phyloP scores from a whole-genome alignment of 768 basidiomycete species.

The Phylloporus rhodoxanthus region DNA sequence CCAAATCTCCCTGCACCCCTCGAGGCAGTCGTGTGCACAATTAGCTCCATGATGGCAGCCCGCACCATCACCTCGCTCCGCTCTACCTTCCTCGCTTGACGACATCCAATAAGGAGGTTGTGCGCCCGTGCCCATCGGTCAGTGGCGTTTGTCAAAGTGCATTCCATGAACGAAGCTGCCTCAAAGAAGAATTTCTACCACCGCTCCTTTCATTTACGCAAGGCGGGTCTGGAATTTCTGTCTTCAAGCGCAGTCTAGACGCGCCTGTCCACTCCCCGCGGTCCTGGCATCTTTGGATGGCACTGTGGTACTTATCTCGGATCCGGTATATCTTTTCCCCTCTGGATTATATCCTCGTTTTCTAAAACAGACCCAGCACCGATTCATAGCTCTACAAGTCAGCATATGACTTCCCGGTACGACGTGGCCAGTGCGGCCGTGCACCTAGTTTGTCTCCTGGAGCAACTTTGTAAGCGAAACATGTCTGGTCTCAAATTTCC shows the following conservation, averaged over 20 bases:
- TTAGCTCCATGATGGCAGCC: not conserved
- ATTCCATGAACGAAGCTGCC: conserved; percentile 7
- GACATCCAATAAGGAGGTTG: conserved; percentile 3
- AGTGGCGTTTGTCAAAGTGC: not conserved
- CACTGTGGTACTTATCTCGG: conserved; percentile 5
- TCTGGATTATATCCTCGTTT: conserved; percentile 1
- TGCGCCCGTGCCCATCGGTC: conserved; percentile 9
- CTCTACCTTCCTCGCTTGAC: conserved; percentile 10
- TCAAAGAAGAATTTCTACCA: conserved; percentile 6
- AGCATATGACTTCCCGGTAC: not conserved
- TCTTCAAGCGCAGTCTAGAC: conserved; percentile 5
- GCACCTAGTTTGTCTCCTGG: conserved; percentile 3
- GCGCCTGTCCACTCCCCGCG: conserved; percentile 9
- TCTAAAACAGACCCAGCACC: conserved; percentile 4
- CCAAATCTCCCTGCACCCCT: not conserved
- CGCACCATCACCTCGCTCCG: conserved; percentile 5
- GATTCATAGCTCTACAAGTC: not conserved
- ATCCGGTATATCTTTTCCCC: conserved; percentile 6
- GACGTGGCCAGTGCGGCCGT: not conserved
- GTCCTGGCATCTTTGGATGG: conserved; percentile 2
- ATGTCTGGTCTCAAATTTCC: conserved; percentile 1
- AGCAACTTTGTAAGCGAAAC: not conserved
- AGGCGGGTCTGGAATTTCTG: conserved; percentile 8
- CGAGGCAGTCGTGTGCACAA: not conserved
- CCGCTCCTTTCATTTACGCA: conserved; percentile 13